Evolutionary conservation across 805 yeast genomes (phyloP), one percentile per base, ranked within the genome.

Genomic region (Candida nonsorbophila): DNA sequence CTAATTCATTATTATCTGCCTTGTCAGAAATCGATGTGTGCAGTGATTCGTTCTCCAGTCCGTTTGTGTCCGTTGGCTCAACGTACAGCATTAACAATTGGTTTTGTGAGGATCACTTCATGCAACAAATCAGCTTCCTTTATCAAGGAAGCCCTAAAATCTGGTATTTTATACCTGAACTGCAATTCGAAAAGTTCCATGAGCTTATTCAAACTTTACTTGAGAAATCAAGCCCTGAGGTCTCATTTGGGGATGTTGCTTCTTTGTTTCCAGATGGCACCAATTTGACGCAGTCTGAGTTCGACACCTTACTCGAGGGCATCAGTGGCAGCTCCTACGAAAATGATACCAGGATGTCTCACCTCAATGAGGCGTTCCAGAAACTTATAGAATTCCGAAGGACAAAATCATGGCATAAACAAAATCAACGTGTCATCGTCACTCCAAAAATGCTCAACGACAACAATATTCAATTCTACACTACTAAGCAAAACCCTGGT

Each of bases 81-180:
- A 55, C 74, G 2, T 72, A 68, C 37, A 66, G 79, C 28, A 53
- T 72, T 2, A 68, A 69, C 29, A 63, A 72, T 24, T 81, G 85
- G 85, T 49, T 53, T 13, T 50, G 67, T 30, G 83, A 74, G 40
- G 87, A 80, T 38, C 81, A 74, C 36, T 73, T 71, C 48, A 49
- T 79, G 3, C 74, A 75, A 24, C 45, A 59, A 7, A 54, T 68
- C 16, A 76, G 74, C 43, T 79, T 67, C 37, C 72, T 67, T 25
- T 76, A 74, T 38, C 40, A 62, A 27, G 88, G 87, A 2, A 70
- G 71, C 5, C 44, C 61, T 9, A 72, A 69, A 43, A 43, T 71
- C 12, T 77, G 85, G 84, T 78, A 74, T 37, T 67, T 77, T 32
- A 63, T 81, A n/a, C 71, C 80, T 0, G 79, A 78, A 10, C 57